A percentile compares a stretch with the other conserved stretches of the same genome.
Evolutionary conservation across 176 grass and related monocot genomes (phyloP).

Genomic region (Musa itinerans): DNA sequence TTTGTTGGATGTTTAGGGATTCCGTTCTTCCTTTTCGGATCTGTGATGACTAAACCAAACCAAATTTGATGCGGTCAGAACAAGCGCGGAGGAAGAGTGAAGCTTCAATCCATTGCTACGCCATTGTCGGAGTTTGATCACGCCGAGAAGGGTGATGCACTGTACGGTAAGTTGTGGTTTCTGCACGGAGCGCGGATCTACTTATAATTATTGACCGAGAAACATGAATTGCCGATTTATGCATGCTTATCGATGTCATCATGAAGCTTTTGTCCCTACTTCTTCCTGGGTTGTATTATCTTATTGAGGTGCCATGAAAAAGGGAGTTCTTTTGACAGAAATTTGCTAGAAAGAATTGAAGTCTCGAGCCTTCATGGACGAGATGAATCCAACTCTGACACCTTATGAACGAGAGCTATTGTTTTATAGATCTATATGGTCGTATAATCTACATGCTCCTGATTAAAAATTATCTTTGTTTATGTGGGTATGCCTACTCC

Average conservation of each 20-base stretch:
- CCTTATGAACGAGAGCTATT: not conserved
- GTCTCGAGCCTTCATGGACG: no score
- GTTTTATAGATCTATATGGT: not conserved
- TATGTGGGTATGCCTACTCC: not conserved
- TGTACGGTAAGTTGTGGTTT: slow-evolving; percentile 25
- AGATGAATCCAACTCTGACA: not conserved
- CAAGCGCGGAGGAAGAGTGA: slow-evolving; percentile 47
- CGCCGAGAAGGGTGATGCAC: slow-evolving; percentile 39
- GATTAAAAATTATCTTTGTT: not conserved
- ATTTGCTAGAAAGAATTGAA: no score
- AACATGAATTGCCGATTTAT: not conserved
- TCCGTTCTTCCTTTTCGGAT: not conserved
- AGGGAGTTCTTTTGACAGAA: not conserved
- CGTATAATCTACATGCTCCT: not conserved
- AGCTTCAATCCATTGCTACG: slow-evolving; percentile 35
- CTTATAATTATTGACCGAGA: not conserved
- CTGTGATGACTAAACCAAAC: not conserved
- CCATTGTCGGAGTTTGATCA: slow-evolving; percentile 37
- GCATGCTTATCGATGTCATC: not conserved
- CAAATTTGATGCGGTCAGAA: slow-evolving; percentile 13
- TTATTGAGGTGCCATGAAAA: not conserved
- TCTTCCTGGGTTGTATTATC: not conserved
- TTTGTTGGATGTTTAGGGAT: not conserved
- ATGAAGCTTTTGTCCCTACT: no score
- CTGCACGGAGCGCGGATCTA: not conserved